Evolutionary conservation across 768 basidiomycete species (phyloP).

Genomic region (Lyophyllum shimeji): DNA sequence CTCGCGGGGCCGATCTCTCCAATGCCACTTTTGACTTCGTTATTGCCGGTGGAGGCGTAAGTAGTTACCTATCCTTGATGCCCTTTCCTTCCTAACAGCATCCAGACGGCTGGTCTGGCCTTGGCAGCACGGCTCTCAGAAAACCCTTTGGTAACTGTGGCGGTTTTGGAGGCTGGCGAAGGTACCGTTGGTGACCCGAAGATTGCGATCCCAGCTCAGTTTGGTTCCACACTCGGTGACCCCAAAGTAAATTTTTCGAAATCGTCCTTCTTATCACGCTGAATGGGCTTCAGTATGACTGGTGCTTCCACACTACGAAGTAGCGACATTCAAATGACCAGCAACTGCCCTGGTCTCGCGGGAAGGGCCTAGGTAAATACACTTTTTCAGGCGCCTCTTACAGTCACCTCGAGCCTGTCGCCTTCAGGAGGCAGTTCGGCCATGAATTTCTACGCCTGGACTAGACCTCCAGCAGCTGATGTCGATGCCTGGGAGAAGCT

Average conservation of each 20-base stretch:
- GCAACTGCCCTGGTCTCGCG: conserved; percentile 27
- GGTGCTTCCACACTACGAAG: conserved; percentile 31
- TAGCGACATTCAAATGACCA: conserved; percentile 27
- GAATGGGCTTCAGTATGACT: conserved; percentile 29
- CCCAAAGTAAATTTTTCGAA: conserved; percentile 20
- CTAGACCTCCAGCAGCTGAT: conserved; percentile 28
- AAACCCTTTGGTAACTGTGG: conserved; percentile 34
- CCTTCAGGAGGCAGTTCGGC: conserved; percentile 40
- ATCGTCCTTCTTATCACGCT: not conserved
- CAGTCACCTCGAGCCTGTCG: not conserved
- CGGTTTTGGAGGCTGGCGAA: conserved; percentile 38
- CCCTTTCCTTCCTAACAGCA: not conserved
- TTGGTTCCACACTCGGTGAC: conserved; percentile 25
- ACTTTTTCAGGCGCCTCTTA: not conserved
- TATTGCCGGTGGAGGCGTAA: conserved; percentile 27
- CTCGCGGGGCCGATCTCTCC: conserved; percentile 13
- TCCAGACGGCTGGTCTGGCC: conserved; percentile 36
- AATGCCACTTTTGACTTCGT: conserved; percentile 30
- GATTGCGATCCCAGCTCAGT: conserved; percentile 32
- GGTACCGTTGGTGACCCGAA: conserved; percentile 32
- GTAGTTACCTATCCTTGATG: not conserved
- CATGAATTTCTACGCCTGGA: conserved; percentile 41
- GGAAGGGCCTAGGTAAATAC: conserved; percentile 29
- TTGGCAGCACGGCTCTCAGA: conserved; percentile 43
- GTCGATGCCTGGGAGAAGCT: conserved; percentile 41